A percentile compares a stretch with the other conserved stretches of the same genome.
Conservation (phyloP, 148 eudicot genomes). For the Rhododendron henanense region DNA sequence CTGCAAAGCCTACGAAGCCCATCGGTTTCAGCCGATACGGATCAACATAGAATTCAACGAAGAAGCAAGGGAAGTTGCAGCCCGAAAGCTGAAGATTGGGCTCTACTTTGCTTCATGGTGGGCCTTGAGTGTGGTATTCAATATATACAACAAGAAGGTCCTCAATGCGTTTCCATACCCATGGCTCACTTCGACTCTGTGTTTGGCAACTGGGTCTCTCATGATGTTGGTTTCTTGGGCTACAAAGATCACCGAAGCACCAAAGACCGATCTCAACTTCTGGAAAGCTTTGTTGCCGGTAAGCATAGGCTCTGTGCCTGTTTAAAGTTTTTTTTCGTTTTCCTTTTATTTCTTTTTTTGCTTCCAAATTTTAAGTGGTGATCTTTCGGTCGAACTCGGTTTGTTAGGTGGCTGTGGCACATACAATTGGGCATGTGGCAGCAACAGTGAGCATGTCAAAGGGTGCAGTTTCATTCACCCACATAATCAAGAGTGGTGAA, state of each 20-base stretch:
- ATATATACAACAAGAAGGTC: slow-evolving; percentile 51
- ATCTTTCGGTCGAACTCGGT: background rate
- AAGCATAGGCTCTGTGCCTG: background rate
- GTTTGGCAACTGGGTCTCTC: slow-evolving; percentile 44
- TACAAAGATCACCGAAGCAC: slow-evolving; percentile 36
- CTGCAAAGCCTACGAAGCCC: slow-evolving; percentile 36
- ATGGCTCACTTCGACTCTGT: slow-evolving; percentile 56
- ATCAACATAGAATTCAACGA: slow-evolving; percentile 25
- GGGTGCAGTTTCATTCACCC: slow-evolving; percentile 52
- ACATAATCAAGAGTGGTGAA: slow-evolving; percentile 47
- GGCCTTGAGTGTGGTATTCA: slow-evolving; percentile 48
- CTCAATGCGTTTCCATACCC: slow-evolving; percentile 56
- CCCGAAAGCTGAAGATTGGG: slow-evolving; percentile 41
- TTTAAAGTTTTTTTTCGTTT: background rate
- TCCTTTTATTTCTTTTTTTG: too few species aligned
- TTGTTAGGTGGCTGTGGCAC: slow-evolving; percentile 50
- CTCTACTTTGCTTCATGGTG: slow-evolving; percentile 49
- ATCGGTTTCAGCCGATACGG: slow-evolving; percentile 16
- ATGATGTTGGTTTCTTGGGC: slow-evolving; percentile 55
- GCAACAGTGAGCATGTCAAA: slow-evolving; percentile 64
- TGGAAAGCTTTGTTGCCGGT: slow-evolving; percentile 53
- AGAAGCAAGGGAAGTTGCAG: slow-evolving; percentile 17
- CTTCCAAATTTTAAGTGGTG: background rate
- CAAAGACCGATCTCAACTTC: slow-evolving; percentile 42
- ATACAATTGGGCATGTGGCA: slow-evolving; percentile 60